Evolutionary conservation across 345 rosid species (phyloP).

Genomic region (Populus euphratica): DNA sequence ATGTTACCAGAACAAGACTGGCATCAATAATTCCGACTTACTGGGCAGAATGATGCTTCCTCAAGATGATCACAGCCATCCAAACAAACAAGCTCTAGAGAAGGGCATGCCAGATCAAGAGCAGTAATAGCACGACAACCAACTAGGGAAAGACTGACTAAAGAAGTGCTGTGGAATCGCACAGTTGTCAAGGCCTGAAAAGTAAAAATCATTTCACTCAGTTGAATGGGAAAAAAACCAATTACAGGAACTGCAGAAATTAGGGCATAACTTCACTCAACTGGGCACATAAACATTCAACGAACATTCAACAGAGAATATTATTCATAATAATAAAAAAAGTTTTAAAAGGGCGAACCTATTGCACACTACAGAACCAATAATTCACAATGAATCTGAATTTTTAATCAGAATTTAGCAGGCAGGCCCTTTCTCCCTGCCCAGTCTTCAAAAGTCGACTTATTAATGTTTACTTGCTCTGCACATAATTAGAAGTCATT

Average conservation of each 20-base stretch:
- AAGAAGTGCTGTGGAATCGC: slow-evolving; percentile 68
- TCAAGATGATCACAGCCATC: slow-evolving; percentile 99
- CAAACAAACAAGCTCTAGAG: slow-evolving; percentile 74
- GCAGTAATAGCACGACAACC: slow-evolving; percentile 78
- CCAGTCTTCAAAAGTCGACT: background rate
- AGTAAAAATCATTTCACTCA: slow-evolving; percentile 5
- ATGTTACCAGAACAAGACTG: background rate
- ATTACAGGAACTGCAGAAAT: background rate
- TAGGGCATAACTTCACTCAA: background rate
- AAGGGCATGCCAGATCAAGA: slow-evolving; percentile 78
- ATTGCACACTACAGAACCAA: background rate
- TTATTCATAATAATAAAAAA: background rate
- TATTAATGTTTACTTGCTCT: background rate
- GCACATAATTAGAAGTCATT: background rate
- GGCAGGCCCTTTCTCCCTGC: background rate
- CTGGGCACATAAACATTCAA: background rate
- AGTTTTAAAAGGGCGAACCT: background rate
- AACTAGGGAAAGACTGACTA: slow-evolving; percentile 79
- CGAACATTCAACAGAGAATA: background rate
- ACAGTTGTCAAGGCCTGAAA: slow-evolving; percentile 77
- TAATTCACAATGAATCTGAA: background rate
- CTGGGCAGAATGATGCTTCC: slow-evolving; percentile 81
- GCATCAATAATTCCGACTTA: slow-evolving; percentile 38
- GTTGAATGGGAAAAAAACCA: background rate
- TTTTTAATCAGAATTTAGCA: background rate